phyloP scores from a whole-genome alignment of 208 protist species.

The Leishmania turanica region DNA sequence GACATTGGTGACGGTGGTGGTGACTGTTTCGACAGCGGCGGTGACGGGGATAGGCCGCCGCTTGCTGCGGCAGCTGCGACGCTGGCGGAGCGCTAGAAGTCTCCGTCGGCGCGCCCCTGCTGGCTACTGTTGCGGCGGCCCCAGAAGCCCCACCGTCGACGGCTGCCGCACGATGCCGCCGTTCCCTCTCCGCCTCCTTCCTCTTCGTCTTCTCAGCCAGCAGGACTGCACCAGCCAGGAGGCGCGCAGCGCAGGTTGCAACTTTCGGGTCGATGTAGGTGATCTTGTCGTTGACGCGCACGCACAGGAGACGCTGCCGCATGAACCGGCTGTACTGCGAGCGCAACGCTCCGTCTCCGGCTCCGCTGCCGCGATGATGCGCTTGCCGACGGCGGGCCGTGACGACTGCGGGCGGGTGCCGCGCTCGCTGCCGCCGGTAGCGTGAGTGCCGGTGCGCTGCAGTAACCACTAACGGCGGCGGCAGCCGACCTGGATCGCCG shows the following conservation, averaged over 20 bases:
- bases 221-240: constrained; percentile 37
- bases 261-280: constrained; percentile 42
- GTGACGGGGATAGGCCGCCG: background rate
- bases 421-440: constrained; percentile 5
- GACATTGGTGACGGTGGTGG: background rate
- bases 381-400: background rate
- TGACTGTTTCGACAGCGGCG: background rate
- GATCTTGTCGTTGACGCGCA: constrained; percentile 33
- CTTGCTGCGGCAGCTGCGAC: background rate
- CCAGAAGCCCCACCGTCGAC: background rate
- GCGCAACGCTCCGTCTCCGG: background rate
- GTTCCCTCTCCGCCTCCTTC: constrained; percentile 7
- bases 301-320: constrained; percentile 32
- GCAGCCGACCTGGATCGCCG: background rate
- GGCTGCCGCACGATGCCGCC: background rate
- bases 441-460: background rate
- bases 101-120: background rate
- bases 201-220: constrained; percentile 24
- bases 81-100: background rate
- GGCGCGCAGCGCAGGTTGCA: constrained; percentile 32
- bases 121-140: background rate
- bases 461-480: background rate
- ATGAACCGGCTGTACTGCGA: constrained; percentile 33
- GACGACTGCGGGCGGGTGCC: constrained; percentile 2
- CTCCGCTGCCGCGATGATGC: background rate